Evolutionary conservation across 164 flowering plant species (phyloP).

Genomic region (Nymphaea colorata): DNA sequence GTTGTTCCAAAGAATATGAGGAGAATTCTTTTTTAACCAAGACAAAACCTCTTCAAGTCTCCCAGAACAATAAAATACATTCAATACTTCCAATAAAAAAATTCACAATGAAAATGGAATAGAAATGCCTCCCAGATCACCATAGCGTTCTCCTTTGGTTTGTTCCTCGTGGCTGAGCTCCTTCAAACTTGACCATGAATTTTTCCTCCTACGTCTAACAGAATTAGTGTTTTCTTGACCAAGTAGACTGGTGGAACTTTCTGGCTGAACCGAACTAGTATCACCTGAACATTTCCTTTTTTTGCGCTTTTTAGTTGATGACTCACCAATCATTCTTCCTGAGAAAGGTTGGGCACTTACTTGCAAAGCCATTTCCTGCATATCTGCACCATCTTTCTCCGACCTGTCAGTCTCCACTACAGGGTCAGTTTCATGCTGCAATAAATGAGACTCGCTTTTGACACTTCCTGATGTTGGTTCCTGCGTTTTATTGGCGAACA

Average conservation of each 20-base stretch:
- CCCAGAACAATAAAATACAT: too few relatives aligned
- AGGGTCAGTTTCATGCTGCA: slow-evolving; percentile 6
- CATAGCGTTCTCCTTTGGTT: background rate
- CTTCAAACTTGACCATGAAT: slow-evolving; percentile 11
- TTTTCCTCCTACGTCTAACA: slow-evolving; percentile 10
- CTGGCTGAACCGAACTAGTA: background rate
- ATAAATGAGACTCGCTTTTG: background rate
- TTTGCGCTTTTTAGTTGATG: slow-evolving; percentile 27
- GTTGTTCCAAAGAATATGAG: too few relatives aligned
- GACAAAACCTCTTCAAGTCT: too few relatives aligned
- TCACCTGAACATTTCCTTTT: background rate
- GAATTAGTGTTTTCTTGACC: slow-evolving; percentile 3
- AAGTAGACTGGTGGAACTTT: background rate
- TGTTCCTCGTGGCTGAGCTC: slow-evolving; percentile 5
- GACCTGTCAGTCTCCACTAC: slow-evolving; percentile 1
- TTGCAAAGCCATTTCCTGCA: slow-evolving; percentile 2
- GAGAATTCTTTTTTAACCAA: too few relatives aligned
- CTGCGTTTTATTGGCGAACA: background rate
- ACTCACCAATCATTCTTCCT: slow-evolving; percentile 6
- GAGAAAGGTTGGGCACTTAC: slow-evolving; percentile 28
- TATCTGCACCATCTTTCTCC: background rate
- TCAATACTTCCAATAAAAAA: too few relatives aligned
- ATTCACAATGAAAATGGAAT: slow-evolving; percentile 1
- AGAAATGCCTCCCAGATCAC: background rate
- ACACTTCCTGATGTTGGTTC: background rate